These are phyloP conservation scores for Acacia concinna DNA, from an alignment of 331 rosid genomes.

Conservation along the genomic window DNA sequence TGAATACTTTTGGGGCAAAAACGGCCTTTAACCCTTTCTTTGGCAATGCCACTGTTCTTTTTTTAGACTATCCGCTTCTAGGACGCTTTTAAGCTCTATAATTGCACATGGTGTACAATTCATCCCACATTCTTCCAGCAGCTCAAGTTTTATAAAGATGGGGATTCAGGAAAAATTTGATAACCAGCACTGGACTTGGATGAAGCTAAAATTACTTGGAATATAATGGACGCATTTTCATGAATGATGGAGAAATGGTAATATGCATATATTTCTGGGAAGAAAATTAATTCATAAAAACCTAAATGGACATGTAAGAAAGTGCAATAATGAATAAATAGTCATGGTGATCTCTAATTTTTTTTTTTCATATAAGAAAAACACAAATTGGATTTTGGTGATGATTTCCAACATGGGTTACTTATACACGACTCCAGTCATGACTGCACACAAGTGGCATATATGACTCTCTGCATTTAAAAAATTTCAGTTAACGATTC, in stretches of 20 bases:
- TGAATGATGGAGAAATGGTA: not conserved
- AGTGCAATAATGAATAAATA: not conserved
- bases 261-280: not conserved
- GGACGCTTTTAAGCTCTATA: not conserved
- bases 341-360: not conserved
- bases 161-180: not conserved
- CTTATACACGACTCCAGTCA: not conserved
- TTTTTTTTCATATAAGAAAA: not conserved
- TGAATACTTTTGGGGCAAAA: no score
- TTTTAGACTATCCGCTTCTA: constrained; percentile 16
- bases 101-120: not conserved
- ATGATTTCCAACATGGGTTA: not conserved
- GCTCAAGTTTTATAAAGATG: not conserved
- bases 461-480: not conserved
- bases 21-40: no score
- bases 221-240: not conserved
- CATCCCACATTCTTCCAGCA: not conserved
- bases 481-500: not conserved
- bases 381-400: not conserved
- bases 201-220: not conserved
- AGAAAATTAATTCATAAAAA: not conserved
- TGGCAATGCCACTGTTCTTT: constrained; percentile 2
- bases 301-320: not conserved
- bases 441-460: not conserved
- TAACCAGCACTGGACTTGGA: not conserved